Evolutionary conservation across 768 basidiomycete species (phyloP).

Genomic region (Amanita pseudoporphyria): DNA sequence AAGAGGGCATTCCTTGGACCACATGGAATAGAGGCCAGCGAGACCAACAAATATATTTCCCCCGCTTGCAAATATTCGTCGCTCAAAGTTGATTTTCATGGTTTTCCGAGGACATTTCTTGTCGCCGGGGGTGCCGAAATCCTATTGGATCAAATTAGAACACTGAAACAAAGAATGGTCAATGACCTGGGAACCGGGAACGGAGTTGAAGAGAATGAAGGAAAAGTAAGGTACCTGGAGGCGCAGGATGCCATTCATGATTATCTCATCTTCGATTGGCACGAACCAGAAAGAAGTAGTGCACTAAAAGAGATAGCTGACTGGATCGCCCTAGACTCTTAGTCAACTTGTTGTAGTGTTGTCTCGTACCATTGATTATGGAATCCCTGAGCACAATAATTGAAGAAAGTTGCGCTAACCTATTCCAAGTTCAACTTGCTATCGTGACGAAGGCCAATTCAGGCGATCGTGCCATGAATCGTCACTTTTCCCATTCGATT

Average conservation of each 20-base stretch:
- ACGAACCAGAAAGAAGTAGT: conserved; percentile 43
- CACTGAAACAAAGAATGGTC: conserved; percentile 38
- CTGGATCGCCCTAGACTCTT: conserved; percentile 26
- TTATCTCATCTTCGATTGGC: conserved; percentile 37
- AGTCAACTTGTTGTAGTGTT: background rate
- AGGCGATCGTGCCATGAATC: conserved; percentile 19
- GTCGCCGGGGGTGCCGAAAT: conserved; percentile 48
- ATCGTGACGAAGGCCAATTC: background rate
- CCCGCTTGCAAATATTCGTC: conserved; percentile 38
- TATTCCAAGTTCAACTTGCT: background rate
- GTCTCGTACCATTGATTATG: too few relatives aligned
- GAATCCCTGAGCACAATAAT: too few relatives aligned
- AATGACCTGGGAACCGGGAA: conserved; percentile 39
- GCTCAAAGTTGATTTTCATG: conserved; percentile 32
- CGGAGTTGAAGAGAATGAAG: conserved; percentile 25
- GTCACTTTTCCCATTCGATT: too few relatives aligned
- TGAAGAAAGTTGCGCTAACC: background rate
- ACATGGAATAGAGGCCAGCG: conserved; percentile 35
- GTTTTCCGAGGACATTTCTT: conserved; percentile 55
- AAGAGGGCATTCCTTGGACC: conserved; percentile 37
- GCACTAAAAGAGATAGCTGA: conserved; percentile 37
- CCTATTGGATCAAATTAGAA: conserved; percentile 41
- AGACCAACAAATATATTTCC: conserved; percentile 45
- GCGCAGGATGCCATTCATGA: conserved; percentile 46
- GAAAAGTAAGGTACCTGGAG: conserved; percentile 38